phyloP scores from a whole-genome alignment of 1,284 basidiomycete genomes.

The Puccinia triticina region DNA sequence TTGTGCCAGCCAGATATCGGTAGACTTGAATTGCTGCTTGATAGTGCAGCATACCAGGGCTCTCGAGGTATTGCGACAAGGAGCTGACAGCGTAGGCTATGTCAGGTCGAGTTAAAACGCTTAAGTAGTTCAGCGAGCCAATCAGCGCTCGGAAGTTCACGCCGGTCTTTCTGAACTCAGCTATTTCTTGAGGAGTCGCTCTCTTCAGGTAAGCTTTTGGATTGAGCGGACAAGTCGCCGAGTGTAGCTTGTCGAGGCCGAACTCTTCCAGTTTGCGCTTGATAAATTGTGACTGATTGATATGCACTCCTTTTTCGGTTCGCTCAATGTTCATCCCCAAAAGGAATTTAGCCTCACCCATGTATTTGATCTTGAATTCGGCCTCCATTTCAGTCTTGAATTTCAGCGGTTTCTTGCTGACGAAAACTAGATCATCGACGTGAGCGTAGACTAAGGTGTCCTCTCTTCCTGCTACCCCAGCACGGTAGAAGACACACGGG shows the following conservation, averaged over 20 bases:
- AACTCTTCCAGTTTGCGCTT: not conserved
- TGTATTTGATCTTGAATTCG: no score
- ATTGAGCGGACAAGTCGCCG: not conserved
- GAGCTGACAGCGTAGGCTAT: no score
- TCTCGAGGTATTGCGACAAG: not conserved
- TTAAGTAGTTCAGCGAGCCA: no score
- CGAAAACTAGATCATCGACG: no score
- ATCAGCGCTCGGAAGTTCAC: no score
- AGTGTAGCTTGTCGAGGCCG: not conserved
- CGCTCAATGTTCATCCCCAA: no score
- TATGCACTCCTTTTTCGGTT: not conserved
- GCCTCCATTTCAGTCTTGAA: no score
- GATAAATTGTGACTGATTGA: constrained; percentile 13
- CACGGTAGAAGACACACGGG: not conserved
- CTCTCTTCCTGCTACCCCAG: constrained; percentile 2
- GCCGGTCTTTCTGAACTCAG: no score
- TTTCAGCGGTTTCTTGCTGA: no score
- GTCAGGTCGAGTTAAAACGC: no score
- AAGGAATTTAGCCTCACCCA: no score
- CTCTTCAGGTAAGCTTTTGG: not conserved
- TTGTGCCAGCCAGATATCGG: not conserved
- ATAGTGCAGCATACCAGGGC: not conserved
- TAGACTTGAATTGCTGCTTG: not conserved
- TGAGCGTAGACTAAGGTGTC: no score
- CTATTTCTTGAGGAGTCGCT: not conserved